A percentile compares a stretch with the other conserved stretches of the same genome.
Evolutionary conservation across 768 basidiomycete genomes (phyloP).

Genomic region (Lactarius hatsudake): DNA sequence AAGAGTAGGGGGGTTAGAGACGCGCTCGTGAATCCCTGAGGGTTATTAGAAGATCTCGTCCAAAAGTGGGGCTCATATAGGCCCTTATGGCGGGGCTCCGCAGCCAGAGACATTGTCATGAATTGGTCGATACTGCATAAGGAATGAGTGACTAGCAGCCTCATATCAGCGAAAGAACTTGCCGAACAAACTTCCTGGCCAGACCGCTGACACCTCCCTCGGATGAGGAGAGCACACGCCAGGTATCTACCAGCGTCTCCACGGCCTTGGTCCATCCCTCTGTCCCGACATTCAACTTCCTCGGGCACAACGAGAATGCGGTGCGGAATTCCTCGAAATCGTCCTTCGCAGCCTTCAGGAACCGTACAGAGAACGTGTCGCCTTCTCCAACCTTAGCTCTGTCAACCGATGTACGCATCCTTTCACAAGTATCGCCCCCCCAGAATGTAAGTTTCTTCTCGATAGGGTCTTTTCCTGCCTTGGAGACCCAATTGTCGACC

Average conservation of each 20-base stretch:
- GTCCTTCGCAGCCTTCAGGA: conserved; percentile 38
- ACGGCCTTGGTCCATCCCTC: conserved; percentile 37
- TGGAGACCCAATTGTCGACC: conserved; percentile 65
- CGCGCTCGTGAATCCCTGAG: conserved; percentile 30
- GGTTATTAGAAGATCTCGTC: conserved; percentile 40
- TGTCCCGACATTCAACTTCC: conserved; percentile 18
- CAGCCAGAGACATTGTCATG: conserved; percentile 70
- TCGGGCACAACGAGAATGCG: conserved; percentile 25
- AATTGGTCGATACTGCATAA: conserved; percentile 64
- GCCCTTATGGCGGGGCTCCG: conserved; percentile 71
- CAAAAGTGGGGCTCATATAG: conserved; percentile 78
- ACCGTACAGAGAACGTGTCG: conserved; percentile 46
- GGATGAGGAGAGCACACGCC: conserved; percentile 48
- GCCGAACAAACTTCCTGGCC: conserved; percentile 65
- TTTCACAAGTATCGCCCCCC: conserved; percentile 46
- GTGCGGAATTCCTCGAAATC: conserved; percentile 28
- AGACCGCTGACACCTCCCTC: conserved; percentile 40
- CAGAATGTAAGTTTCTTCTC: conserved; percentile 56
- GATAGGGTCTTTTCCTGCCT: conserved; percentile 38
- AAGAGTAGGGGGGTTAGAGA: conserved; percentile 68
- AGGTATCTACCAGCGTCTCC: conserved; percentile 51
- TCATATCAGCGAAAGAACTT: conserved; percentile 31
- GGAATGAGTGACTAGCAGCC: conserved; percentile 15
- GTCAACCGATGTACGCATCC: conserved; percentile 35
- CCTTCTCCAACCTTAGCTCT: conserved; percentile 18